phyloP scores from a whole-genome alignment of 2,329 filamentous ascomycete species.

The Xylariaceae sp. region DNA sequence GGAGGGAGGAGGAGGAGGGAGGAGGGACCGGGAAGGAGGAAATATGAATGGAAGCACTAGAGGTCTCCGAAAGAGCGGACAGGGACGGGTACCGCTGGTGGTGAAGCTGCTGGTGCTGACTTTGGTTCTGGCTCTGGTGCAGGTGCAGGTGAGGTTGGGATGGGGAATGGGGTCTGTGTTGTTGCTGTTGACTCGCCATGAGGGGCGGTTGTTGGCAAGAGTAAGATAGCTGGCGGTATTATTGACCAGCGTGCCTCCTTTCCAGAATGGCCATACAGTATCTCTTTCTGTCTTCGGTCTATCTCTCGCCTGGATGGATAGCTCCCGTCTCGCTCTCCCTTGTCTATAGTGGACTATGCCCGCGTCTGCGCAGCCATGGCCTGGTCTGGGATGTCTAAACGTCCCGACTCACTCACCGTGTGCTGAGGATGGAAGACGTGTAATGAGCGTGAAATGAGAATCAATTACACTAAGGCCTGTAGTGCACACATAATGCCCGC shows the following conservation, averaged over 20 bases:
- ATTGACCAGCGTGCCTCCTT: slow-evolving; percentile 11
- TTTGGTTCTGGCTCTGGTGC: no score
- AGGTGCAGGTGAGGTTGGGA: not conserved
- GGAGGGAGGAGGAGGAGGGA: slow-evolving; percentile 1
- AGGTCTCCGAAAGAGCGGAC: slow-evolving; percentile 34
- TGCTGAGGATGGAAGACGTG: not conserved
- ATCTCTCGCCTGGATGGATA: slow-evolving; percentile 9
- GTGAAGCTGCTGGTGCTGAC: no score
- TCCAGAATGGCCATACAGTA: not conserved
- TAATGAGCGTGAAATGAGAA: not conserved
- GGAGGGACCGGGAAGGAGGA: slow-evolving; percentile 25
- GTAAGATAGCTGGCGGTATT: not conserved
- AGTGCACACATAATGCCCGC: not conserved
- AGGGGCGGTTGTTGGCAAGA: slow-evolving; percentile 11
- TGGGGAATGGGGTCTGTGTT: not conserved
- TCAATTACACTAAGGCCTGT: not conserved
- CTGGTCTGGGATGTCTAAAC: slow-evolving; percentile 7
- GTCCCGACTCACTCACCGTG: not conserved
- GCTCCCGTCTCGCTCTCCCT: not conserved
- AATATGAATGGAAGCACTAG: slow-evolving; percentile 36
- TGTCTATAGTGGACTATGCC: not conserved
- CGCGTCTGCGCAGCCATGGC: slow-evolving; percentile 12
- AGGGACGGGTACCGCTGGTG: slow-evolving; percentile 23
- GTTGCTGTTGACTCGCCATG: slow-evolving; percentile 6
- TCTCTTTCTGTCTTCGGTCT: not conserved